Percentiles rank a stretch among this genome's conserved stretches.
Evolutionary conservation across 1,284 basidiomycete genomes (phyloP).

Genomic region (Cryptococcus maquisensis): DNA sequence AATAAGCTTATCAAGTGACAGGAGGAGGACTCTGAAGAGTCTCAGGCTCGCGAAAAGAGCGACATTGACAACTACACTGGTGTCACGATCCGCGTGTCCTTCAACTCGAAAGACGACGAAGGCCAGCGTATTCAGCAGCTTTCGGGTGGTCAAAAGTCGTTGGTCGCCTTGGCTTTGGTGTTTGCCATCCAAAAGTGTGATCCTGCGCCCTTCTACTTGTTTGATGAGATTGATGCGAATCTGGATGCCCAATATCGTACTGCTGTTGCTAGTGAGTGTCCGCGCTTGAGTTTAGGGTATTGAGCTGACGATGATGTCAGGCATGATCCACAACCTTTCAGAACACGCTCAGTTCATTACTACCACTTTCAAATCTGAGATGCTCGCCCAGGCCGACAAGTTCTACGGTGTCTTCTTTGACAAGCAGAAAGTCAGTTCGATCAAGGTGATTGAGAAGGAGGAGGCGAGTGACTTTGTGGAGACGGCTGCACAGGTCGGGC

Average conservation of each 20-base stretch:
- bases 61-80: conserved; percentile 93
- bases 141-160: conserved; percentile 94
- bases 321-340: conserved; percentile 90
- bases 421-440: conserved; percentile 78
- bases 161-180: conserved; percentile 90
- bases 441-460: conserved; percentile 42
- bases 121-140: conserved; percentile 93
- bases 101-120: conserved; percentile 97
- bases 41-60: conserved; percentile 53
- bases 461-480: conserved; percentile 46
- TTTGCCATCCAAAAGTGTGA: conserved; percentile 99
- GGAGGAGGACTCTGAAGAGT: conserved; percentile 47
- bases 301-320: conserved; percentile 48
- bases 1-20: conserved; percentile 14
- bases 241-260: conserved; percentile 97
- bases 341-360: conserved; percentile 93
- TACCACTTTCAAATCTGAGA: conserved; percentile 96
- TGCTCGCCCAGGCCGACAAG: conserved; percentile 90
- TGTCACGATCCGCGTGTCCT: conserved; percentile 93
- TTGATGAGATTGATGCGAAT: conserved; percentile 99
- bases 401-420: conserved; percentile 99
- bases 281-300: not conserved
- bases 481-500: conserved; percentile 29
- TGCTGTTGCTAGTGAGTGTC: conserved; percentile 76
- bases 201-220: conserved; percentile 98